These are phyloP conservation scores for Gossypium sturtianum DNA, from an alignment of 345 rosid genomes.

Conservation along the genomic window DNA sequence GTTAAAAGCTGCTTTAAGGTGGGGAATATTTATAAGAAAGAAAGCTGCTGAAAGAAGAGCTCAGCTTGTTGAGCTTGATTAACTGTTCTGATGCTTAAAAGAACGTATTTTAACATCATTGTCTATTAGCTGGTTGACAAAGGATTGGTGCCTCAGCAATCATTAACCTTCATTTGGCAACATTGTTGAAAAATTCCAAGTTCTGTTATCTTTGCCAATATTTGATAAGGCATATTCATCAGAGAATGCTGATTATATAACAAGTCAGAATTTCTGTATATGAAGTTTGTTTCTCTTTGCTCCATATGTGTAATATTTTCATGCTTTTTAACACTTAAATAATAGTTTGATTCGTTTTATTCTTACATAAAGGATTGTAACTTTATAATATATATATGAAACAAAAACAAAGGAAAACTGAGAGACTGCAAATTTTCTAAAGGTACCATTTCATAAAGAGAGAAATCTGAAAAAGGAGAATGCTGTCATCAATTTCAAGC, in stretches of 20 bases:
- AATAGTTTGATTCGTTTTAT: slow-evolving; percentile 6
- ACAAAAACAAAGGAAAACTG: not conserved
- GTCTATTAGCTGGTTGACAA: not conserved
- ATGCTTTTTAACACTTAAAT: not conserved
- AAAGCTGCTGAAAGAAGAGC: slow-evolving; percentile 90
- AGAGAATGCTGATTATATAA: not conserved
- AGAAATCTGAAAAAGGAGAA: not conserved
- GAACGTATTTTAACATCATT: not conserved
- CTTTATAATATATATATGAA: not conserved
- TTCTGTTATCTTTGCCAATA: not conserved
- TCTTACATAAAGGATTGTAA: not conserved
- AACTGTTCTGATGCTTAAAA: slow-evolving; percentile 9
- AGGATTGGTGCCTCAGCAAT: slow-evolving; percentile 5
- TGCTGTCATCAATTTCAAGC: slow-evolving; percentile 21
- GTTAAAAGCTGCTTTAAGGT: slow-evolving; percentile 78
- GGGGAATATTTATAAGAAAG: slow-evolving; percentile 97
- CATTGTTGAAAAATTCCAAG: not conserved
- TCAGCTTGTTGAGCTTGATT: slow-evolving; percentile 75
- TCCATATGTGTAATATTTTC: slow-evolving; percentile 4
- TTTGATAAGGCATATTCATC: not conserved
- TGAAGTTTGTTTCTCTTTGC: not conserved
- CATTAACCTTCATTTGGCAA: not conserved
- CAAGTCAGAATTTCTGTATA: not conserved
- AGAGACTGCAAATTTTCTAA: not conserved
- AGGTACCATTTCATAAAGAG: slow-evolving; percentile 2